Base-by-base conservation (phyloP, 352 stramenopile species). In the Globisporangium parvum region DNA sequence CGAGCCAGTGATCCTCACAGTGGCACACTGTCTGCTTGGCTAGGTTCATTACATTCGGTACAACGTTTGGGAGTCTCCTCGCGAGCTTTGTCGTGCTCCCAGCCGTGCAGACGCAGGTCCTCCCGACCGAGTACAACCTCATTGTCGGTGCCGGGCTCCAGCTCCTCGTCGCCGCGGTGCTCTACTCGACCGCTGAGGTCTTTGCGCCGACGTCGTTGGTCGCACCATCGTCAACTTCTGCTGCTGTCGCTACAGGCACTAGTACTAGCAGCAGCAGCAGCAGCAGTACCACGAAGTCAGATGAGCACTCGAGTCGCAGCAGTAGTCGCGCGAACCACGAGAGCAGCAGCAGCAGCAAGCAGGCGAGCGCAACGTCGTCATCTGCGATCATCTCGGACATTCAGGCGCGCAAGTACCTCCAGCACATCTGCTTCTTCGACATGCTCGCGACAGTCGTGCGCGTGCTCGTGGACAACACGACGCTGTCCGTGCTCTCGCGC, bases 391-490 rank as follows among this genome's bases (percentile, higher is more conserved):
- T 80, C 10, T 60, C 59, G 1, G 80, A 92, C 23, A 91, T 95
- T 42, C 75, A 90, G 35, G 41, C 59, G 6, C 77, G 82, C 23
- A 87, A 77, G 15, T 94, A 94, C 49, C 63, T 94, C 31, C 81
- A 90, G 51, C 82, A 94, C 56, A 89, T 94, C 64, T 94, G 85
- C 62, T 88, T 94, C 45, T 94, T 94, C 47, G 85, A 94, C 42
- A 73, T 94, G 62, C 55, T 91, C 31, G 82, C 85, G 0, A 94
- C 85, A 0, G 67, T 91, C 14, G 77, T 91, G 58, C 71, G 85
- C 9, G 85, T 94, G 24, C 59, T 94, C 6, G 68, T 94, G 28
- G 85, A 94, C 67, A 93, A 93, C 67, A 80, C 71, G 39, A 91
- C 80, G 55, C 60, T 94, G 6, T 83, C 84, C 9, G 73, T 92